Evolutionary conservation across 2,329 filamentous ascomycete species (phyloP), one percentile per base, ranked within the genome.

Genomic region (Botryosphaeria agaves): DNA sequence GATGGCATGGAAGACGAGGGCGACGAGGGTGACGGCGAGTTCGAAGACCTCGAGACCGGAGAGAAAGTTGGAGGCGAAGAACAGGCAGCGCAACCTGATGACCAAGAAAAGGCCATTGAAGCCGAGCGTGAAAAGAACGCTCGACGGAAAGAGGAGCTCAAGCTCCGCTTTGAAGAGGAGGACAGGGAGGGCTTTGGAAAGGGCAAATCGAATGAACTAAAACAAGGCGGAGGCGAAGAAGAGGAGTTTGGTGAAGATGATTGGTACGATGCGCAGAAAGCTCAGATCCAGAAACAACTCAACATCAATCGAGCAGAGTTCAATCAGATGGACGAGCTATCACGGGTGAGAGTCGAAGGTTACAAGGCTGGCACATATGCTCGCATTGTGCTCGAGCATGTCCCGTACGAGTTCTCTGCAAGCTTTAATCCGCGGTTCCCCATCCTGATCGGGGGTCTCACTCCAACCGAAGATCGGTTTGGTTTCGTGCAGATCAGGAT

Each of bases 241-340:
- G 62, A 72, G 34, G 78, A 91, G 47, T 95, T 92, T 45, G 89
- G 85, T 31, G 89, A 98, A 54, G 89, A 98, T 49, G 82, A 98
- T 33, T 98, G 91, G 91, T 98, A 98, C 50, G 89, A 95, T 48
- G 72, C 80, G 17, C 89, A 98, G 50, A 98, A 98, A 59, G 82
- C 89, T 18, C 69, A 79, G 51, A 75, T 98, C 35, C 81, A 94
- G 56, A 94, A 93, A 57, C 89, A 98, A 53, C 69, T 89, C 38
- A 81, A 91, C 46, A 94, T 98, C 69, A 98, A 98, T 59, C 83
- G 84, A 47, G 72, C 82, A 34, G 91, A 95, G 48, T 93, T 91
- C 40, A 82, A 85, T 42, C 70, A 72, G 32, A 69, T 98, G 2
- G 89, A 98, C 48, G 79, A 89, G 38, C 62, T 69, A 26, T 85